Base-by-base conservation (phyloP, 345 rosid species). In the Lumnitzera racemosa region DNA sequence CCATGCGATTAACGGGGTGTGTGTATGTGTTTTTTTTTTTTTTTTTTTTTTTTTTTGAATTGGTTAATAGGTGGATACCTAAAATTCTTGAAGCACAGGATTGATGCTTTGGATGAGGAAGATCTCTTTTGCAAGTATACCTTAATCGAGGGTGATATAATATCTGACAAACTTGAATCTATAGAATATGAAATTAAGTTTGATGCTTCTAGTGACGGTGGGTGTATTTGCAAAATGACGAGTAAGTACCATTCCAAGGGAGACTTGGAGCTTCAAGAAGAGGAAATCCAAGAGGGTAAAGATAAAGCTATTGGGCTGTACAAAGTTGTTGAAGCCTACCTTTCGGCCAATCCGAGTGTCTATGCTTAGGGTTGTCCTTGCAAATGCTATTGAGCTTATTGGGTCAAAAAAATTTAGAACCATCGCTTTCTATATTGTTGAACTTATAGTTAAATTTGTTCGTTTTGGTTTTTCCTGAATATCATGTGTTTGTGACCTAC, bases 311-410 rank as follows among this genome's bases (percentile, higher is more conserved):
- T 31, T 10, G 69, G 67, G 12, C 56, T 73, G 12, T 63, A 27
- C 62, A 79, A 73, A 53, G 61, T 54, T 36, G 74, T 76, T 25
- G 78, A 79, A 47, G 73, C 66, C 11, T 69, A 71, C 56, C 65
- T 76, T 31, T 31, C 61, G 56, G 65, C 70, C 0, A 80, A 80
- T 25, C 74, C 79, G 29, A 23, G 51, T 36, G 17, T 58, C 43
- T 65, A 53, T 56, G 66, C 70, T 24, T 57, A 63, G 11, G 11
- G 11, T 36, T 7, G 43, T 9, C 43, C 43, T 36, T 36, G 43
- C 43, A 36, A 36, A 36, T 4, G 43, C 43, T 1, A 7, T 9
- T 36, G 43, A 36, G 3, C 43, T 36, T 36, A 0, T 9, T 20
- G 9, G 11, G 43, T 36, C 43, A 36, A 36, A 4, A 36, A 36